Base-by-base conservation (phyloP, 768 basidiomycete species). In the Sporobolomyces roseus region DNA sequence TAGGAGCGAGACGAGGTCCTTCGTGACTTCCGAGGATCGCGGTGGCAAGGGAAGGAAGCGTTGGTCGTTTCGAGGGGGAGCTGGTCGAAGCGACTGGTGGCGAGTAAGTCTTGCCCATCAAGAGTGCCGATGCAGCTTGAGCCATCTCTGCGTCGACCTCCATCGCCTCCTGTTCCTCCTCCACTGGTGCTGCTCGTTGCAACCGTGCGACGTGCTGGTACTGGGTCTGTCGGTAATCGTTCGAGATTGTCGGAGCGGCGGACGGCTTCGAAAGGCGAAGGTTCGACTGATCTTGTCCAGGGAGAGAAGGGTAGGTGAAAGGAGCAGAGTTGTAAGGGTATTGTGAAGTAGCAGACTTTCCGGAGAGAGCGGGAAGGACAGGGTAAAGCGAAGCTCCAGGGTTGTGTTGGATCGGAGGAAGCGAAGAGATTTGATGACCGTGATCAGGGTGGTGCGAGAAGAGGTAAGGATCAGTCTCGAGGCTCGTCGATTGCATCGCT, bases 101-200 rank as follows among this genome's bases (percentile, higher is more conserved):
- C 27, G 41, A 41, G 41, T 10, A 45, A 32, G 48, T 38, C 17
- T 50, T 51, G 41, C 64, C 63, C 55, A 72, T 50, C 29, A 65
- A 32, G 41, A 68, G 63, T 43, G 67, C 64, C 35, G 56, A 56
- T 16, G 66, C 65, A 1, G 66, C 66, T n/a, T 71, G 53, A 41
- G 68, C 68, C 43, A 69, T 61, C 2, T 70, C 69, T 13, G 54
- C 69, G 49, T 66, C 69, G 35, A 65, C 63, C 23, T 66, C 69
- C 54, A 54, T 60, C 27, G 51, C 50, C 50, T 41, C 46, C 5
- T 35, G 27, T 12, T 29, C 38, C 12, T 30, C 38, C 32, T n/a
- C 45, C n/a, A 46, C 0, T 35, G 68, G 68, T 6, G 72, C 72
- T 0, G 72, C 72, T 10, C 68, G 67, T 46, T 63, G 55, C 32